Evolutionary conservation across 345 rosid genomes (phyloP), one percentile per base, ranked within the genome.

Genomic region (Syzygium grande): DNA sequence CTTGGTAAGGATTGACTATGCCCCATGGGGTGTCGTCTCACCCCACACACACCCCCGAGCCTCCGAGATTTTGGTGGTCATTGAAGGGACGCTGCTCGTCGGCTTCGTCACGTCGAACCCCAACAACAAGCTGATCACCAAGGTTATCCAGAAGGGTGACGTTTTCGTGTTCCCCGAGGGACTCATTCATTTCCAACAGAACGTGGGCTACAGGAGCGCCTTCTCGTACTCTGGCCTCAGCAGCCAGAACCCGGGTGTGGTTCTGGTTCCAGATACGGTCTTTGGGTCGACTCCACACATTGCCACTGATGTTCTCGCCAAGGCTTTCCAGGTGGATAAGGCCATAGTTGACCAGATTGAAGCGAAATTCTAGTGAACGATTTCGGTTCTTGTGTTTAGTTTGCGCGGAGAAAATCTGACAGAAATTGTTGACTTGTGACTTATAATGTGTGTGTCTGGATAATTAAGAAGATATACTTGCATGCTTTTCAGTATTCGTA

Each of bases 41-140:
- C 89, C 92, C 3, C 92, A 87, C 63, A 19, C 43, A 15, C 90
- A 87, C 56, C 90, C 89, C 5, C 86, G 89, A 0, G 90, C 89
- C 86, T 22, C 86, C 5, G 89, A 90, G 59, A 86, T 89, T 54
- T 41, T 91, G 3, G 86, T 88, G 2, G 90, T 90, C 55, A 9
- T 88, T 1, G 89, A 91, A 83, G 92, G 93, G n/a, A 88, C 51
- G 27, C 51, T 91, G 15, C 9, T 27, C 1, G 86, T 86, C 7
- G 92, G 93, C 10, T 90, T 90, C 55, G 56, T 90, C 61, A 91
- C 90, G 2, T 90, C 91, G 21, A 87, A 88, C 53, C 91, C 91
- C 2, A 89, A 86, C 2, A 90, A 90, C 86, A 51, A 61, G 84
- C 84, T 91, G 85, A 84, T 89, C 52, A 61, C 87, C 4, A 91